A percentile compares a stretch with the other conserved stretches of the same genome.
Evolutionary conservation across 2,329 filamentous ascomycete species (phyloP).

Genomic region (Apiospora kogelbergensis): DNA sequence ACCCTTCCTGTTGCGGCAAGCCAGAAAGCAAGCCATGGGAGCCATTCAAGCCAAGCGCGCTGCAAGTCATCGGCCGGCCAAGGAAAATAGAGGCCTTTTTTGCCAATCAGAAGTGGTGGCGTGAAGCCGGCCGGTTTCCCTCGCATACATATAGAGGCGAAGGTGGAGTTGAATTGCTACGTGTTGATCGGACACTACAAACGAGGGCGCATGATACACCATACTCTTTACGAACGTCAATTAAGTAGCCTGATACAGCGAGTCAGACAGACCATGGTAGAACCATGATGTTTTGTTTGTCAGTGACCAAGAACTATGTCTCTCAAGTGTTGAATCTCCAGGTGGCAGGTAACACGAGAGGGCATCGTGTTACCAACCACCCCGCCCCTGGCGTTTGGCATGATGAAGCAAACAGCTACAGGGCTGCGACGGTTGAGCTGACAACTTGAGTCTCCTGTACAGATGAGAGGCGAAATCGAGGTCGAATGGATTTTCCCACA

Average conservation of each 20-base stretch:
- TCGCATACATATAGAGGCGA: neutral
- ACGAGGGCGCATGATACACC: neutral
- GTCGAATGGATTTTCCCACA: neutral
- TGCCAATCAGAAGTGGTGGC: neutral
- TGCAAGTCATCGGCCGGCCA: constrained; percentile 10
- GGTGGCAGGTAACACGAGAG: neutral
- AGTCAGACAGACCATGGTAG: neutral
- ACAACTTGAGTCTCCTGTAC: neutral
- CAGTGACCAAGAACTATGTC: neutral
- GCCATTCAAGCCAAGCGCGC: constrained; percentile 1
- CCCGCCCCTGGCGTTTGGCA: neutral
- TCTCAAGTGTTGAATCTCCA: neutral
- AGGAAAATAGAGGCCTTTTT: neutral
- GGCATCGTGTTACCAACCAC: neutral
- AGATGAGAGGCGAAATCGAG: neutral
- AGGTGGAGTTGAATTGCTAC: constrained; percentile 3
- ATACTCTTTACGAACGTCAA: constrained; percentile 1
- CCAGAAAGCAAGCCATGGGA: neutral
- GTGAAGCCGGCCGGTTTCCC: neutral
- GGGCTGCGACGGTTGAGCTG: neutral
- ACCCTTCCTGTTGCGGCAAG: constrained; percentile 14
- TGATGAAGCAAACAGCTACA: neutral
- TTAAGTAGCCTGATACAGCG: constrained; percentile 1
- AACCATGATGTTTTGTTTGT: neutral
- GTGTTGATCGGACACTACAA: neutral